Evolutionary conservation across 2,329 filamentous ascomycete species (phyloP), one percentile per base, ranked within the genome.

Genomic region (Orbilia brochopaga): DNA sequence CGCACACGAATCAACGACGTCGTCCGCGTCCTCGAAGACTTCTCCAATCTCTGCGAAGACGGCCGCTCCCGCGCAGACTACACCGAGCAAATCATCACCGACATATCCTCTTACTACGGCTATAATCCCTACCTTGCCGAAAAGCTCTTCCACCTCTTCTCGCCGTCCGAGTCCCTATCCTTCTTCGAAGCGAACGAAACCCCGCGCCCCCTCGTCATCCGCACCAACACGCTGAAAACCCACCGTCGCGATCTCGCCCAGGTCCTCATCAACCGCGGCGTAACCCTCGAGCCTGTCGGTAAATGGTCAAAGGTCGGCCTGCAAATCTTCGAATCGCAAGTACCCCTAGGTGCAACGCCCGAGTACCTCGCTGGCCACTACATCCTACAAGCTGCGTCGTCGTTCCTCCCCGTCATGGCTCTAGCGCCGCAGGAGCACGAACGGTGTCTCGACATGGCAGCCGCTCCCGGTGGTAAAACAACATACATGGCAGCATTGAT

Each of bases 111-210:
- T 63, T 99, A 99, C 83, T 99, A 99, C 79, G 92, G 93, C 70
- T 99, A 99, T 83, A 95, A 90, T 2, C 87, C 89, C 40, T 97
- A 89, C 81, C 85, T 99, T n/a, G 94, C 92, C 2, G 91, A 96
- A 81, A 99, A 97, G 83, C 87, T 99, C 15, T 92, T 92, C 82
- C 88, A 89, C 78, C 87, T 99, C 5, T 97, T 99, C 81, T 87
- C 92, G 0, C 91, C 94, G 0, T 88, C 89, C 76, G 94, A 99
- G 82, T 94, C 94, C 0, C 95, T 97, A 76, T 92, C 92, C 61
- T 99, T 99, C 81, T 97, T 99, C 82, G 94, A 99, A 82, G 93
- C 93, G 77, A 99, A 99, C 87, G 94, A 99, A 82, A 92, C 90
- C 27, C 87, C 92, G 13, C 87, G 94, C 57, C 94, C 94, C 2